phyloP scores from a whole-genome alignment of 2,329 filamentous ascomycete species.

The Colletotrichum tamarilloi region DNA sequence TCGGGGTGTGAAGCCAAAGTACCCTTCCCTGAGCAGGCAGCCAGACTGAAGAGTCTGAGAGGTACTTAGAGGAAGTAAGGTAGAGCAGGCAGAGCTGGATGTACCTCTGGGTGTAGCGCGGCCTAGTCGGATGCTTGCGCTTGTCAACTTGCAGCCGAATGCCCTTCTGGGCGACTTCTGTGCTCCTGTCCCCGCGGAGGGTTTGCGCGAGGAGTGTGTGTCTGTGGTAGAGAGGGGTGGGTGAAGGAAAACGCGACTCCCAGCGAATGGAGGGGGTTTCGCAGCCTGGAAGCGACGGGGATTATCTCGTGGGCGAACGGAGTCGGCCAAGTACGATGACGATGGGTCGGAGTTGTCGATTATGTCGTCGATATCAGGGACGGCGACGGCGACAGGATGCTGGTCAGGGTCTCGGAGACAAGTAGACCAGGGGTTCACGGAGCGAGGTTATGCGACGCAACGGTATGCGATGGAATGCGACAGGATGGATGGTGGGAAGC shows the following conservation, averaged over 20 bases:
- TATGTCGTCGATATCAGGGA: neutral
- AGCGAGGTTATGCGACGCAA: conserved; percentile 15
- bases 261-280: neutral
- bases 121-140: conserved; percentile 29
- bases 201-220: conserved; percentile 25
- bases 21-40: neutral
- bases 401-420: neutral
- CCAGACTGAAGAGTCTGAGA: neutral
- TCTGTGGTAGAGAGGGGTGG: neutral
- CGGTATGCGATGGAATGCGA: conserved; percentile 12
- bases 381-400: neutral
- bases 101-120: conserved; percentile 9
- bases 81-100: neutral
- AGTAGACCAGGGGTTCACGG: conserved; percentile 2
- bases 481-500: neutral
- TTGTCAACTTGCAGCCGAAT: conserved; percentile 27
- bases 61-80: neutral
- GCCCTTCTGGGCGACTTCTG: conserved; percentile 12
- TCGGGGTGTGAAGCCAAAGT: conserved; percentile 6
- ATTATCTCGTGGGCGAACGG: neutral
- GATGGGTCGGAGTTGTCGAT: neutral
- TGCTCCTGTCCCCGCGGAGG: conserved; percentile 3
- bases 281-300: neutral
- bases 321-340: conserved; percentile 13
- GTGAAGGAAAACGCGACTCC: conserved; percentile 10